Percentiles rank a stretch among this genome's conserved stretches.
These are phyloP conservation scores for Metschnikowia drakensbergensis DNA, from an alignment of 805 yeast species.

Conservation along the genomic window DNA sequence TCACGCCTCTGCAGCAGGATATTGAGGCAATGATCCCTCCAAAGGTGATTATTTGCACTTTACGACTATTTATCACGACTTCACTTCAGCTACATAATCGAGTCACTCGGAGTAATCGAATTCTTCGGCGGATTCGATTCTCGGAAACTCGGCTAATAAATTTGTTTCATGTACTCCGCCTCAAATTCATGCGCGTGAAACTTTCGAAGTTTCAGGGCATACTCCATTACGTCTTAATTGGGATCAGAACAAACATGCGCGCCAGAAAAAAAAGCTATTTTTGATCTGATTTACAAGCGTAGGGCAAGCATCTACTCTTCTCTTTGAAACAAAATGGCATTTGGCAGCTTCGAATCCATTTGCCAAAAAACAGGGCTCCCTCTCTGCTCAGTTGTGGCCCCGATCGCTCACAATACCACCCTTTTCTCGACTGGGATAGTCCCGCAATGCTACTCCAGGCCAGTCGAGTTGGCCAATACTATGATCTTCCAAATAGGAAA, in stretches of 20 bases:
- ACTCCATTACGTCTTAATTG: neutral
- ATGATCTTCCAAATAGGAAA: constrained; percentile 85
- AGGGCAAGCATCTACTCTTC: neutral
- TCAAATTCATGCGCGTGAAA: neutral
- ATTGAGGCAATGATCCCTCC: neutral
- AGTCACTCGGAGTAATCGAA: neutral
- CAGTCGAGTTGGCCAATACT: constrained; percentile 86
- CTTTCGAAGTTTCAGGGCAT: neutral
- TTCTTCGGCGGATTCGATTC: neutral
- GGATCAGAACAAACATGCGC: constrained; percentile 2
- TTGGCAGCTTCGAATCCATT: constrained; percentile 61
- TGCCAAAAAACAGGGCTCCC: constrained; percentile 74
- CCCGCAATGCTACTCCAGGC: constrained; percentile 78
- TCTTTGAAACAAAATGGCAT: constrained; percentile 45
- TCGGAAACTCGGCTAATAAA: neutral
- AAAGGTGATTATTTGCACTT: neutral
- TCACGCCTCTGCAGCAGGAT: constrained; percentile 15
- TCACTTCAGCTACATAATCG: constrained; percentile 1
- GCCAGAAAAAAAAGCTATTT: constrained; percentile 1
- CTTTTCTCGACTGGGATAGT: constrained; percentile 55
- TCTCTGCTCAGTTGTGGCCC: constrained; percentile 69
- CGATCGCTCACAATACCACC: constrained; percentile 32
- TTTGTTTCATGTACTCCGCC: constrained; percentile 1
- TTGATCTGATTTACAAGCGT: constrained; percentile 4
- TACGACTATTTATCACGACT: constrained; percentile 1